These are phyloP conservation scores for Colletotrichum sp. DNA, from an alignment of 2,329 filamentous ascomycete genomes.

Conservation along the genomic window DNA sequence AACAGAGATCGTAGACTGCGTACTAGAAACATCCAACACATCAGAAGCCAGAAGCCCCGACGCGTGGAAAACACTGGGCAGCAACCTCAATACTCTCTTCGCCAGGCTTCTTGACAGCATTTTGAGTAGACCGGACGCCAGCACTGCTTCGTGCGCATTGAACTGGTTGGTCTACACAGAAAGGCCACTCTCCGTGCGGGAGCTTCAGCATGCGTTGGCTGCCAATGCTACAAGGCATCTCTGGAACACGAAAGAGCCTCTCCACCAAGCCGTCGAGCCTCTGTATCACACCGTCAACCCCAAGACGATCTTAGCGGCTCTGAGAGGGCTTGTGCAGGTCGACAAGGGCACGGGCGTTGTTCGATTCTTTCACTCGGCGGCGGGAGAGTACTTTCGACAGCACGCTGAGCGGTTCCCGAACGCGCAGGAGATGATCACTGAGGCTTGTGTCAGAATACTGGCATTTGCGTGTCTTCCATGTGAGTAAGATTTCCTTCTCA, in stretches of 20 bases:
- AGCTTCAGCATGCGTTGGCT: neutral
- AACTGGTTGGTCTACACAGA: neutral
- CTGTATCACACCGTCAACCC: neutral
- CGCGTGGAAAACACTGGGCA: neutral
- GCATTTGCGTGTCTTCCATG: neutral
- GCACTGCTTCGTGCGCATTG: neutral
- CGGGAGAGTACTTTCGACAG: neutral
- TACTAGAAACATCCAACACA: neutral
- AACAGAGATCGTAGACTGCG: neutral
- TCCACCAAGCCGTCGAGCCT: neutral
- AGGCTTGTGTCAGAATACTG: neutral
- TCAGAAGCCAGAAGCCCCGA: neutral
- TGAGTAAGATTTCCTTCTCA: neutral
- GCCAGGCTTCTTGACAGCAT: neutral
- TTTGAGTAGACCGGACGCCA: neutral
- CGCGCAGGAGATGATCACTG: neutral
- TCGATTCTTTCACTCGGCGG: neutral
- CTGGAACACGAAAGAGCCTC: neutral
- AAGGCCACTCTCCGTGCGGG: neutral
- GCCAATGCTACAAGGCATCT: neutral
- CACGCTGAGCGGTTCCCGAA: neutral
- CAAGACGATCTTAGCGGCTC: neutral
- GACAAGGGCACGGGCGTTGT: neutral
- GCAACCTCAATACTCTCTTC: neutral
- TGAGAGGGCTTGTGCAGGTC: neutral